phyloP scores from a whole-genome alignment of 192 early-diverging fungal genomes.

The Coemansia sp. region DNA sequence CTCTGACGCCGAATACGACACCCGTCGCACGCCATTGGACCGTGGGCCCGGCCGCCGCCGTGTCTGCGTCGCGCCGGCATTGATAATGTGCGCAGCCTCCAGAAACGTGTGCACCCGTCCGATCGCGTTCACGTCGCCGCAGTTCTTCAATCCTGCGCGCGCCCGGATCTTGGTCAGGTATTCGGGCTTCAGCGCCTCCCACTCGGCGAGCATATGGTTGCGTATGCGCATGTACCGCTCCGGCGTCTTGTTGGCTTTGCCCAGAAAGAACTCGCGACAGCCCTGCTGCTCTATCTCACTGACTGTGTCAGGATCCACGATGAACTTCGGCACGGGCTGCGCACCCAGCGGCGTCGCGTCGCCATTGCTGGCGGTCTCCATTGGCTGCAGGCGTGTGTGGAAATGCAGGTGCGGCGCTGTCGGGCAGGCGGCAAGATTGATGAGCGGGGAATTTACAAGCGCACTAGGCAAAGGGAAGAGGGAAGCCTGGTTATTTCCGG shows the following conservation, averaged over 20 bases:
- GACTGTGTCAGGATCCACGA: conserved; percentile 2
- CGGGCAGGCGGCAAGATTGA: neutral
- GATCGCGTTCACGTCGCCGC: conserved; percentile 93
- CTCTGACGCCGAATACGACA: neutral
- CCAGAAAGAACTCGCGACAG: conserved; percentile 63
- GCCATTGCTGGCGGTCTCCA: neutral
- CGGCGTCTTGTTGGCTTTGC: conserved; percentile 73
- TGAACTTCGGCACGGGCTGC: neutral
- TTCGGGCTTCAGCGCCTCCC: conserved; percentile 61
- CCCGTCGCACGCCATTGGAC: neutral
- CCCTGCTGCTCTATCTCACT: conserved; percentile 15
- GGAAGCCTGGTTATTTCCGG: too few species aligned
- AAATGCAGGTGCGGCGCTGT: too few species aligned
- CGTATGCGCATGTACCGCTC: conserved; percentile 84
- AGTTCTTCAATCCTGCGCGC: conserved; percentile 69
- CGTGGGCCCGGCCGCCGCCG: conserved; percentile 4
- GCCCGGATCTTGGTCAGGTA: conserved; percentile 83
- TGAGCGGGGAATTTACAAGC: too few species aligned
- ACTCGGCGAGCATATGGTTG: conserved; percentile 81
- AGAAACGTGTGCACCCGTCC: conserved; percentile 80
- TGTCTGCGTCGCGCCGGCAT: conserved; percentile 54
- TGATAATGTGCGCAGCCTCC: conserved; percentile 74
- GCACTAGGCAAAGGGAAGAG: too few species aligned
- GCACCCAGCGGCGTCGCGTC: neutral
- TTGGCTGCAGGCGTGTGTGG: too few species aligned